These are phyloP conservation scores for Eucalyptus pauciflora DNA, from an alignment of 345 rosid genomes.

Conservation along the genomic window DNA sequence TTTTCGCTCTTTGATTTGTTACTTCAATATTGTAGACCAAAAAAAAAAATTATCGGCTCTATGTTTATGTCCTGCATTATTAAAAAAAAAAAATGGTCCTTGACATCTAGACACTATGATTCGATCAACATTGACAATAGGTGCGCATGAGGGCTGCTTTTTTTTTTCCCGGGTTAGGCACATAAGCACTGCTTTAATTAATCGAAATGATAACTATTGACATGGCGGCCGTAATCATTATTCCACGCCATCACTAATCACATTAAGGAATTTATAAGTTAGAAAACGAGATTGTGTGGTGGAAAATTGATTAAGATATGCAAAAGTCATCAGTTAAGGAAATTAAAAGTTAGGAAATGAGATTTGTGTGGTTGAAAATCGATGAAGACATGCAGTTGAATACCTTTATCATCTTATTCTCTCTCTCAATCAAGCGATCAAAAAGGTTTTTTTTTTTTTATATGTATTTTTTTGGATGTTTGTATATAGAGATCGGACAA, in stretches of 20 bases:
- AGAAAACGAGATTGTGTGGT: neutral
- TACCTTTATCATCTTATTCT: neutral
- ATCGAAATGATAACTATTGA: neutral
- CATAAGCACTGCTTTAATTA: neutral
- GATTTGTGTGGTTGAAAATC: neutral
- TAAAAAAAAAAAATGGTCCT: accelerated
- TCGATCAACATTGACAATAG: neutral
- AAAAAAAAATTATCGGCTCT: neutral
- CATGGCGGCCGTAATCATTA: accelerated
- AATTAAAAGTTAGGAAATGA: neutral
- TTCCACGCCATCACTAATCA: neutral
- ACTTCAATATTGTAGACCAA: neutral
- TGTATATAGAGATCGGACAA: neutral
- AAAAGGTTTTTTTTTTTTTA: neutral
- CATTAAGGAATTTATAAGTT: neutral
- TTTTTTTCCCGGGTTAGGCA: accelerated
- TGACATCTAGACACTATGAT: neutral
- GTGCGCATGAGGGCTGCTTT: accelerated
- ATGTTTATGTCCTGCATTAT: neutral
- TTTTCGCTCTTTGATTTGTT: neutral
- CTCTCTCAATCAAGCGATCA: neutral
- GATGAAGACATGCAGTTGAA: neutral
- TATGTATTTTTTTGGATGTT: neutral
- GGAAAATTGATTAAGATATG: neutral
- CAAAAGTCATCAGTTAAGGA: neutral